Evolutionary conservation across 2,329 filamentous ascomycete species (phyloP), one percentile per base, ranked within the genome.

Genomic region (Aspergillus brunneoviolaceus): DNA sequence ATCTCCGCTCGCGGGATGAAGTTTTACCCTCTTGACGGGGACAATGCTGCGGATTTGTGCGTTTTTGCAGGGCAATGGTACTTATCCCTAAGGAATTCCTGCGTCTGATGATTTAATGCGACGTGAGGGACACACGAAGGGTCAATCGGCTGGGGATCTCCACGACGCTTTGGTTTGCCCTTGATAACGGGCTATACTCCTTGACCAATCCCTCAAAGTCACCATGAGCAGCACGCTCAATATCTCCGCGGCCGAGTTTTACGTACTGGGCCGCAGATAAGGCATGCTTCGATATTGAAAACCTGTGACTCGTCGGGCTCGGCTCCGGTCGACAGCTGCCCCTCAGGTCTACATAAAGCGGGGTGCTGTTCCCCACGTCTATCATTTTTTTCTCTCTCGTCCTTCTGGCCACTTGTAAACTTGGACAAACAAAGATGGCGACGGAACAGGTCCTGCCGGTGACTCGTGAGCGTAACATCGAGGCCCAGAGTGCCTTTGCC

Each of bases 401-500:
- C 33, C 9, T 9, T 29, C 9, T 9, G 27, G 27, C 9, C 7
- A 29, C 9, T 29, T 9, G 9, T 4, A 4, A 23, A 33, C 31
- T 33, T 9, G 33, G 12, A 12, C 12, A 35, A 12, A 35, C 11
- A 35, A 16, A 35, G 12, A 55, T 55, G 53, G 35, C 19, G 19
- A 45, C 35, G 48, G 53, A 55, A 19, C 42, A 23, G 12, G 23
- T 55, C 23, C 39, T 16, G 23, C 16, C 42, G 5, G 39, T 48
- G 42, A 21, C 52, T 55, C 53, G 45, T 9, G 51, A 53, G 19
- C 25, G 35, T 11, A 55, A 55, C 45, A 55, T 55, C 42, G 53
- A 55, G 42, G 53, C 53, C 19, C 53, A 55, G 53, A 55, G 53
- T 31, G 53, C 53, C 42, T 55, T 55, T 27, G 53, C 53, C n/a